These are phyloP conservation scores for Penicillium manginii DNA, from an alignment of 495 filamentous ascomycete genomes.

Conservation along the genomic window DNA sequence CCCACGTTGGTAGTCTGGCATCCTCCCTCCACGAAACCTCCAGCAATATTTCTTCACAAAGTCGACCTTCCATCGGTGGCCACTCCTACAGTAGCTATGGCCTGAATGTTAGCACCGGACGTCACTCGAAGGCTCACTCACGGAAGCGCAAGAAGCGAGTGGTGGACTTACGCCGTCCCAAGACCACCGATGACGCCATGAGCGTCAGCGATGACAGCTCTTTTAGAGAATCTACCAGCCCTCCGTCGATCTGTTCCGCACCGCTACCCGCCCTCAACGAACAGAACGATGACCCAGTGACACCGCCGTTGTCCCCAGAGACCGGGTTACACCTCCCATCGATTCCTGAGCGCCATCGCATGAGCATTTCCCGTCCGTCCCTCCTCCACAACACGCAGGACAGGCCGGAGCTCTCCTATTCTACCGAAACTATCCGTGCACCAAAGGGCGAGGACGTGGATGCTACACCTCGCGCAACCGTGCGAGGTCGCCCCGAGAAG, in stretches of 20 bases:
- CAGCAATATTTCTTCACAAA: slow-evolving; percentile 46
- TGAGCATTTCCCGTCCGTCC: slow-evolving; percentile 35
- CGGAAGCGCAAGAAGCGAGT: slow-evolving; percentile 91
- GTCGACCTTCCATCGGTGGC: slow-evolving; percentile 37
- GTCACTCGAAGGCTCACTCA: slow-evolving; percentile 65
- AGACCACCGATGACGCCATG: slow-evolving; percentile 58
- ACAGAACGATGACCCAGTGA: slow-evolving; percentile 49
- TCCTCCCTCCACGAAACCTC: slow-evolving; percentile 55
- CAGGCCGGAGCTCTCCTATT: slow-evolving; percentile 34
- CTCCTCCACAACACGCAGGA: slow-evolving; percentile 28
- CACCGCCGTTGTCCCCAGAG: slow-evolving; percentile 45
- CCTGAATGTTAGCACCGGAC: slow-evolving; percentile 64
- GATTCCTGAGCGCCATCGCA: slow-evolving; percentile 45
- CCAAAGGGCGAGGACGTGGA: slow-evolving; percentile 37
- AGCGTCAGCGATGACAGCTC: slow-evolving; percentile 56
- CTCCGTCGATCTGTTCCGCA: slow-evolving; percentile 47
- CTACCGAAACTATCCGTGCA: slow-evolving; percentile 26
- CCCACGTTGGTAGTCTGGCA: slow-evolving; percentile 60
- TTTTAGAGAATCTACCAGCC: slow-evolving; percentile 41
- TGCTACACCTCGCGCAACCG: slow-evolving; percentile 40
- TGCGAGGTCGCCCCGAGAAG: slow-evolving; percentile 33
- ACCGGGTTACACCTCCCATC: slow-evolving; percentile 38
- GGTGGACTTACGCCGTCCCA: slow-evolving; percentile 79
- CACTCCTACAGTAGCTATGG: slow-evolving; percentile 54
- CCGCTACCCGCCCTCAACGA: slow-evolving; percentile 47